phyloP scores from a whole-genome alignment of 2,329 filamentous ascomycete species.

The Ophiostoma triangulosporum region DNA sequence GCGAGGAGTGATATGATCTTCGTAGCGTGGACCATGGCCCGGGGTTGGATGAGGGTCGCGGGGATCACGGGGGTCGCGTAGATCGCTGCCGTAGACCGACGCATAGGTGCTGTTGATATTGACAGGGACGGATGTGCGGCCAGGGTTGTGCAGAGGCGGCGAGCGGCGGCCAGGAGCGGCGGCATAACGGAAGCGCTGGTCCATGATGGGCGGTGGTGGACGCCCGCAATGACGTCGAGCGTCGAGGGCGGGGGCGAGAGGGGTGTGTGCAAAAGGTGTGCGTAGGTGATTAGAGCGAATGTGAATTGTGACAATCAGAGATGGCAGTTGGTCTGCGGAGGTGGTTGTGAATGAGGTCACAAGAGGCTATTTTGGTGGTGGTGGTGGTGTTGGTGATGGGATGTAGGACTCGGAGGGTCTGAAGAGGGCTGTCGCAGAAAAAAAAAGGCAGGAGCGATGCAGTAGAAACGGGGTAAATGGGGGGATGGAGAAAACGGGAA shows the following conservation, averaged over 20 bases:
- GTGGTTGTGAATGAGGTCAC: neutral
- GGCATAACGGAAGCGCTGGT: conserved; percentile 14
- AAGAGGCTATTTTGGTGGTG: no score
- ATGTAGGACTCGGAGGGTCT: neutral
- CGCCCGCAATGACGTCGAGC: conserved; percentile 5
- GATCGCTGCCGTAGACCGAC: conserved; percentile 32
- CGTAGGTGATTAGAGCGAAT: neutral
- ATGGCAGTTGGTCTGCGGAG: neutral
- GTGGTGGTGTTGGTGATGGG: neutral
- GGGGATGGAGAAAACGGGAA: conserved; percentile 1
- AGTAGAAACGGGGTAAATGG: neutral
- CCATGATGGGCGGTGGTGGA: conserved; percentile 9
- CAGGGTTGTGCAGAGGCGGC: conserved; percentile 29
- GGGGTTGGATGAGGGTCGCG: conserved; percentile 24
- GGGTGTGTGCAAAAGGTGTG: neutral
- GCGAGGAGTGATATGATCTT: conserved; percentile 11
- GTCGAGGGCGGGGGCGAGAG: neutral
- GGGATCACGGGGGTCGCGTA: conserved; percentile 15
- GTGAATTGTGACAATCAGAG: neutral
- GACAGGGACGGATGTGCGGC: conserved; percentile 36
- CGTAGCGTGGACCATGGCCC: conserved; percentile 6
- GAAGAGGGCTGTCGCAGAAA: neutral
- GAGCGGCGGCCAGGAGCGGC: conserved; percentile 25
- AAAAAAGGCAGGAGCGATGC: neutral
- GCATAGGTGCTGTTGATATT: conserved; percentile 31